Evolutionary conservation across 495 filamentous ascomycete species (phyloP), one percentile per base, ranked within the genome.

Genomic region (Xylaria telfairii): DNA sequence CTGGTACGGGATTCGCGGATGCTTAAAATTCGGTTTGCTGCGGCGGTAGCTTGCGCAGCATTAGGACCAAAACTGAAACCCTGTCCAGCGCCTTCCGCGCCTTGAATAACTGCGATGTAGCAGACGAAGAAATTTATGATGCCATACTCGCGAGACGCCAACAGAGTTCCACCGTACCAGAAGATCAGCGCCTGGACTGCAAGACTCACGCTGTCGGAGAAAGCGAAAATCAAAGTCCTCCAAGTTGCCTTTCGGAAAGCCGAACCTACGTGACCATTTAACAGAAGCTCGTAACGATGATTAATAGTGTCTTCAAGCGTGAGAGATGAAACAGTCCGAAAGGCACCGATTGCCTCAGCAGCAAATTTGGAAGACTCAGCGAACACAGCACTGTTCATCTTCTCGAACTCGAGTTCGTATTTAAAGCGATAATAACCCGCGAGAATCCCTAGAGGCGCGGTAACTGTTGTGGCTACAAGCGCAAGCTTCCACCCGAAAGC

Each of bases 401-500:
- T 81, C 72, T 87, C 85, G 74, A 90, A 89, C 53, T 87, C 81
- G 13, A 87, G 74, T 73, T 90, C 87, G 73, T 87, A 87, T 32
- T 81, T 80, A 28, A 90, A 71, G 19, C 87, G 83, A 56, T 83
- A 81, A 70, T 81, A 90, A 12, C 86, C 87, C 0, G 84, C 82
- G 0, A 78, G n/a, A 6, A 89, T 70, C 21, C 82, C 79, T 9
- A 86, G 73, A 17, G 84, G 85, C 39, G 88, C 81, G 5, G 82
- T 83, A 3, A 89, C 83, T 10, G 87, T 84, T 7, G 80, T 71
- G 5, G 80, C 83, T 3, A 86, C 84, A 9, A 86, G 77, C 2
- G 84, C 85, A 30, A 91, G 78, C 71, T 90, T 89, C 87, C 88
- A 90, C 34, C 87, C 88, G 66, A 87, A 85, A 37, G 79, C 79